Base-by-base conservation (phyloP, 73 alveolate species). In the Paramecium octaurelia region DNA sequence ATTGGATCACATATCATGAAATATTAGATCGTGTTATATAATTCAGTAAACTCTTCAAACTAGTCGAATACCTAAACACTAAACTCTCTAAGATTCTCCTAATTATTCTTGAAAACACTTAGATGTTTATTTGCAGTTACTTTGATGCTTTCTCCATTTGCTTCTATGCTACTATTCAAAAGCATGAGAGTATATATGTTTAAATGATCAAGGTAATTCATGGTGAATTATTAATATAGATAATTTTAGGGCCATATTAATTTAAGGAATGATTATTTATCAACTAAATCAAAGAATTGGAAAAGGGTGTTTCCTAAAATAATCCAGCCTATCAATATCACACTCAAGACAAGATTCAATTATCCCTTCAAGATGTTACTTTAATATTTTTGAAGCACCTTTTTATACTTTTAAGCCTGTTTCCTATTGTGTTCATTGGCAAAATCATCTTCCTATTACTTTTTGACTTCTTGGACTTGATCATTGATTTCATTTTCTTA, bases 371-470 rank as follows among this genome's bases (percentile, higher is more conserved):
- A 68, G 6, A 54, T 54, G 12, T 68, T 68, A 24, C 40, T 31
- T 68, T 16, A 87, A 34, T 48, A 87, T 87, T 18, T 58, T 58
- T 60, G n/a, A 23, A 64, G 43, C 8, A 36, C 93, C 83, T 87
- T 87, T 34, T 29, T 59, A 87, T 60, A 43, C 69, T 11, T 64
- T 38, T 60, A 59, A 64, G 35, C 73, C 20, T 36, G 18, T 35
- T 21, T 18, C 64, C 54, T 87, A n/a, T 87, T 59, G 31, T 38
- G 43, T 64, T 87, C 73, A 59, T 36, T 8, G n/a, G 10, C 88
- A 16, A 31, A 20, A 16, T 87, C 93, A 31, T 50, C 77, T 58
- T 86, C 93, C 0, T 86, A 71, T 50, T 86, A 1, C 20, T 58
- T 43, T 11, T 50, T 86, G 10, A 20, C 43, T 58, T 27, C 77